A percentile compares a stretch with the other conserved stretches of the same genome.
These are phyloP conservation scores for Carex cristatella DNA, from an alignment of 176 grass and related monocot genomes.

Conservation along the genomic window DNA sequence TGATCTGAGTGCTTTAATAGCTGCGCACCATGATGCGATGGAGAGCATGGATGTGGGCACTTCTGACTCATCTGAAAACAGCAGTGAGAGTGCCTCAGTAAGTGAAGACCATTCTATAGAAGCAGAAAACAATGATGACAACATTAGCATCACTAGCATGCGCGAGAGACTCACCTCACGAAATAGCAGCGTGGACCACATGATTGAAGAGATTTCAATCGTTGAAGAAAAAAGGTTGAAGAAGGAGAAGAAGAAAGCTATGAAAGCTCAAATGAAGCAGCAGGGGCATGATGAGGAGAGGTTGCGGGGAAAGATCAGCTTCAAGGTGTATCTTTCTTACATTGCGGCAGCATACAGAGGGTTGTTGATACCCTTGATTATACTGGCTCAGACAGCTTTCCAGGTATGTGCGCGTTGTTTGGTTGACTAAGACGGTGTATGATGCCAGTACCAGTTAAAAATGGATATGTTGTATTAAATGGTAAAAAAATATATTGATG, in stretches of 20 bases:
- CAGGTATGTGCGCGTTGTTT: conserved; percentile 29
- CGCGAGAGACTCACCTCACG: conserved; percentile 57
- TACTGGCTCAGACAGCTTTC: conserved; percentile 75
- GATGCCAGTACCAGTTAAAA: not conserved
- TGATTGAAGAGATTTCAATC: conserved; percentile 53
- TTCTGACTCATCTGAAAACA: conserved; percentile 26
- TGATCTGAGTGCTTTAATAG: conserved; percentile 84
- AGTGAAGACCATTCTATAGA: conserved; percentile 32
- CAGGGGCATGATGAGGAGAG: conserved; percentile 78
- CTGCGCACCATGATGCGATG: conserved; percentile 87
- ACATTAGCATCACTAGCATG: conserved; percentile 33
- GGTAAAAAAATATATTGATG: not conserved
- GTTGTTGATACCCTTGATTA: conserved; percentile 78
- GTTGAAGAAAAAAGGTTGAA: conserved; percentile 35
- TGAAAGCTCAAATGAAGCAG: conserved; percentile 40
- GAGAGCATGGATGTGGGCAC: conserved; percentile 73
- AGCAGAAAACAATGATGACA: conserved; percentile 29
- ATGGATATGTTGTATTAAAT: not conserved
- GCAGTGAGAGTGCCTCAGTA: conserved; percentile 14
- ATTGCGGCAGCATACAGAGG: conserved; percentile 95
- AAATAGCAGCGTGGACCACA: conserved; percentile 70
- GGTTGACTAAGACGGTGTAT: not conserved
- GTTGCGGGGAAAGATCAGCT: conserved; percentile 82
- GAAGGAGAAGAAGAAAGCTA: conserved; percentile 43
- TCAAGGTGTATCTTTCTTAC: conserved; percentile 92